A percentile compares a stretch with the other conserved stretches of the same genome.
Conservation (phyloP, 2,329 filamentous ascomycete species). For the Hymenoscyphus infarciens region DNA sequence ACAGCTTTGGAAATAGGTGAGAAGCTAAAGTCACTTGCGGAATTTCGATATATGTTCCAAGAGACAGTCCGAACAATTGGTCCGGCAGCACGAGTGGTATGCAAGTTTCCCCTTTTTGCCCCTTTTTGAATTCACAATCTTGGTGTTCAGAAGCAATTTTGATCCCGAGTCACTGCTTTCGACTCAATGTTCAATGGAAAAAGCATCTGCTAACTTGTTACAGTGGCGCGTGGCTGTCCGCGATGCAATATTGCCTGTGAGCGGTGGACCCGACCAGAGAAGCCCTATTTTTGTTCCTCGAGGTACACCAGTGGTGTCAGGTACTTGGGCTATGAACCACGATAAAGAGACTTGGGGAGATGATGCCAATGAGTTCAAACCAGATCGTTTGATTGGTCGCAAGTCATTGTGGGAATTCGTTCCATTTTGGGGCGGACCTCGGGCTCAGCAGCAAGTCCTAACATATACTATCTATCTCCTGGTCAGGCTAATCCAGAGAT, state of each 20-base stretch:
- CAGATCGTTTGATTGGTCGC: slow-evolving; percentile 67
- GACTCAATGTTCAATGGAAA: no score
- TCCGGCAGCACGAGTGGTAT: not conserved
- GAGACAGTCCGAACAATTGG: slow-evolving; percentile 6
- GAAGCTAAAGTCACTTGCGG: slow-evolving; percentile 5
- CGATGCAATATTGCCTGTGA: slow-evolving; percentile 25
- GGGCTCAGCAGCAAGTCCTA: slow-evolving; percentile 32
- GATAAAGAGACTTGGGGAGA: slow-evolving; percentile 61
- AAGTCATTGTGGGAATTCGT: slow-evolving; percentile 69
- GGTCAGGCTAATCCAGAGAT: slow-evolving; percentile 10
- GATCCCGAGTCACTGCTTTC: no score
- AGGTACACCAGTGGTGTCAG: slow-evolving; percentile 24
- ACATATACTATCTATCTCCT: slow-evolving; percentile 13
- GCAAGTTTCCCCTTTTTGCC: not conserved
- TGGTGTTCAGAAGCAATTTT: no score
- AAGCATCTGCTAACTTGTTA: no score
- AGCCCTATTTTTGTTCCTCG: slow-evolving; percentile 27
- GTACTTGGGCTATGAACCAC: slow-evolving; percentile 27
- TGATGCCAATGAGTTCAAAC: slow-evolving; percentile 66
- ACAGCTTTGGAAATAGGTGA: slow-evolving; percentile 10
- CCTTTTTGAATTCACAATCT: not conserved
- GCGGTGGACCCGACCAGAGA: slow-evolving; percentile 31
- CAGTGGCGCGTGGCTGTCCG: not conserved
- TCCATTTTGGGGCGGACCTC: slow-evolving; percentile 66
- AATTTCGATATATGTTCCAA: slow-evolving; percentile 6